Conservation (phyloP, 2,329 filamentous ascomycete species). For the Penicillium sumatraense region DNA sequence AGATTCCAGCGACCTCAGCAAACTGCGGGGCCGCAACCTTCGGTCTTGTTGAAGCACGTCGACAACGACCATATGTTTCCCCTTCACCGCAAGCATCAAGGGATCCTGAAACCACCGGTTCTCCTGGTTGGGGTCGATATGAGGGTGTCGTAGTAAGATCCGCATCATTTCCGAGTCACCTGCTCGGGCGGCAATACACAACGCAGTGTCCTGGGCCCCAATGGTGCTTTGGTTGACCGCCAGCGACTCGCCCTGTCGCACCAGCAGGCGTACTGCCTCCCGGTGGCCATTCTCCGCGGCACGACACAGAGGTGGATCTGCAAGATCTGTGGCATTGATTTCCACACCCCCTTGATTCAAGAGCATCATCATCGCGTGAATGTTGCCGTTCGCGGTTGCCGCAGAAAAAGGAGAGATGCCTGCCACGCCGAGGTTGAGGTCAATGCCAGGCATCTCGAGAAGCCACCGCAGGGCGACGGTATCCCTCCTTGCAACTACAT, state of each 20-base stretch:
- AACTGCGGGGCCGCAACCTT: not conserved
- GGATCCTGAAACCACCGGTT: not conserved
- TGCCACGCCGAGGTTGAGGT: not conserved
- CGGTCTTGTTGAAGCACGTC: not conserved
- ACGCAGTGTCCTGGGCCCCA: not conserved
- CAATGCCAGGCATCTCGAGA: slow-evolving; percentile 2
- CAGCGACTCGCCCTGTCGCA: not conserved
- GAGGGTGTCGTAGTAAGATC: not conserved
- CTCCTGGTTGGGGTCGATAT: not conserved
- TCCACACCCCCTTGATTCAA: not conserved
- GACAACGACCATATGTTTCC: not conserved
- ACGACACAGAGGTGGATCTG: not conserved
- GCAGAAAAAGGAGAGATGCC: not conserved
- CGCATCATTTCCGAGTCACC: not conserved
- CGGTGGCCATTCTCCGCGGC: not conserved
- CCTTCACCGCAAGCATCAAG: not conserved
- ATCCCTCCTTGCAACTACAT: slow-evolving; percentile 4
- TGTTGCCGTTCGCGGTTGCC: not conserved
- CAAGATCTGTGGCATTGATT: slow-evolving; percentile 4
- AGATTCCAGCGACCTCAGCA: not conserved
- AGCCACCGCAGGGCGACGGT: slow-evolving; percentile 1
- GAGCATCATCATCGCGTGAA: not conserved
- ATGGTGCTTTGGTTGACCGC: not conserved
- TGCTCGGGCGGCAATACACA: slow-evolving; percentile 5
- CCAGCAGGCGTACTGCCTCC: not conserved